Percentiles rank a stretch among this genome's conserved stretches.
Conservation (phyloP, 2,329 filamentous ascomycete species). For the Talaromyces funiculosus region DNA sequence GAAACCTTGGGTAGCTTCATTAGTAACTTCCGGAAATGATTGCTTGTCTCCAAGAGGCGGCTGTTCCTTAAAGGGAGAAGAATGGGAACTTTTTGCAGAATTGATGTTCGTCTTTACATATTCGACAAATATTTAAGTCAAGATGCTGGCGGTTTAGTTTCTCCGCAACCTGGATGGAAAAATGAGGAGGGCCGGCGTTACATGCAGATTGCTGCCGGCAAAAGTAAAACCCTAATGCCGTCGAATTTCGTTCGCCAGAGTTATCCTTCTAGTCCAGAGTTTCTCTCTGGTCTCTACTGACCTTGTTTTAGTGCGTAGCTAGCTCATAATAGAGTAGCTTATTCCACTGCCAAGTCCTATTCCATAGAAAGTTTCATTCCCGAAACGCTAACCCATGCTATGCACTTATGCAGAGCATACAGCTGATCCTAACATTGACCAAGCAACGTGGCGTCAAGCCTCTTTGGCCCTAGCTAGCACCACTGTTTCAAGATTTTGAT, state of each 20-base stretch:
- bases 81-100: not conserved
- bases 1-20: not conserved
- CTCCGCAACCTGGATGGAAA: not conserved
- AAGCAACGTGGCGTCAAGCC: constrained; percentile 2
- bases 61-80: not conserved
- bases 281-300: not conserved
- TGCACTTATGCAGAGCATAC: not conserved
- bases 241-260: not conserved
- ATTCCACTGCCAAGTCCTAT: not conserved
- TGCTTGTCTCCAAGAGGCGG: not conserved
- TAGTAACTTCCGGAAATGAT: not conserved
- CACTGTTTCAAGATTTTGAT: not conserved
- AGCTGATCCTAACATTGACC: not conserved
- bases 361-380: not conserved
- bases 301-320: not conserved
- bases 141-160: not conserved
- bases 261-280: not conserved
- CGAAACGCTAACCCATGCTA: constrained; percentile 6
- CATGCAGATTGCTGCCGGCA: not conserved
- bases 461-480: not conserved
- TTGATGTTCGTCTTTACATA: not conserved
- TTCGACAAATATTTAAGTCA: not conserved
- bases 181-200: not conserved
- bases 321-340: not conserved
- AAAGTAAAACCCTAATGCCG: not conserved